These are phyloP conservation scores for Diaporthe aspalathi DNA, from an alignment of 2,329 filamentous ascomycete species.

Conservation along the genomic window DNA sequence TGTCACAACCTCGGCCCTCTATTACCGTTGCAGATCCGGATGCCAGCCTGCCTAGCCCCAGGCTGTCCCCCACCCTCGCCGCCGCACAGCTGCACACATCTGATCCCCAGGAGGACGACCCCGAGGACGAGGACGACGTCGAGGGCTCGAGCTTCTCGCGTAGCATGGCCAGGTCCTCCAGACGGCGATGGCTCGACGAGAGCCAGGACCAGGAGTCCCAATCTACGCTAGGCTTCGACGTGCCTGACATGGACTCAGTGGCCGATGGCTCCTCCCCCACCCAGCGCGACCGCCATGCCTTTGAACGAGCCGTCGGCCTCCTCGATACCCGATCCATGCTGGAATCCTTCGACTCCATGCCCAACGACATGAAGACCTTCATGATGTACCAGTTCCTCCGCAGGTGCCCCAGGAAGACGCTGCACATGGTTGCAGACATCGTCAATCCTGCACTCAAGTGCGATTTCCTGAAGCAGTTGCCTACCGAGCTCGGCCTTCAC, in stretches of 20 bases:
- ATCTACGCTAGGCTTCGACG: conserved; percentile 52
- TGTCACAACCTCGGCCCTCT: conserved; percentile 63
- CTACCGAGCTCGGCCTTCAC: conserved; percentile 87
- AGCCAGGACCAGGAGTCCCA: conserved; percentile 51
- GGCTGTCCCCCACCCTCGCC: conserved; percentile 89
- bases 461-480: conserved; percentile 87
- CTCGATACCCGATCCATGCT: conserved; percentile 89
- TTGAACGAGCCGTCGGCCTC: conserved; percentile 57
- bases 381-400: conserved; percentile 97
- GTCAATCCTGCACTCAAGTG: conserved; percentile 96
- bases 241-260: conserved; percentile 43
- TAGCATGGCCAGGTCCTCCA: conserved; percentile 48
- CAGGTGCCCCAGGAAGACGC: conserved; percentile 85
- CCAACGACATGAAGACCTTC: conserved; percentile 90
- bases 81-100: conserved; percentile 66
- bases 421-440: conserved; percentile 88
- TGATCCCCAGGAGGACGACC: conserved; percentile 55
- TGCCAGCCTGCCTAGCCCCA: conserved; percentile 92
- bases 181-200: conserved; percentile 51
- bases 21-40: conserved; percentile 83
- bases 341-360: conserved; percentile 90
- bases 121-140: conserved; percentile 54
- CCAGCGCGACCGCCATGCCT: conserved; percentile 45
- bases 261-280: conserved; percentile 45
- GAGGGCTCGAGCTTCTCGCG: conserved; percentile 50